Evolutionary conservation across 2,329 filamentous ascomycete species (phyloP).

Genomic region (Triangularia setosa): DNA sequence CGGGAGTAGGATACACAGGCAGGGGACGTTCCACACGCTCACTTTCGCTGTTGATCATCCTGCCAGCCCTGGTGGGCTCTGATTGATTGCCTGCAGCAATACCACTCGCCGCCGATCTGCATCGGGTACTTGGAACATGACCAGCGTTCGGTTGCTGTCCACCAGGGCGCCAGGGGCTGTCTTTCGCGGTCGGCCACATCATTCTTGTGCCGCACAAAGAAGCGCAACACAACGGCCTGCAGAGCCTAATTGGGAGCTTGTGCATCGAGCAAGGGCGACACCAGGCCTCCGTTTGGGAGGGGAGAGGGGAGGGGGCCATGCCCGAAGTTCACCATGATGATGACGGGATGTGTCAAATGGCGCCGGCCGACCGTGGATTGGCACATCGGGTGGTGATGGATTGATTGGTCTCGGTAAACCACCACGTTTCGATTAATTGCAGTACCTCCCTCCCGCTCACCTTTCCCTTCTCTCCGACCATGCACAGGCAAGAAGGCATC

Average conservation of each 20-base stretch:
- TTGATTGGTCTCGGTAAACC: slow-evolving; percentile 6
- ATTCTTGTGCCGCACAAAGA: slow-evolving; percentile 4
- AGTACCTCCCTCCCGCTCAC: slow-evolving; percentile 1
- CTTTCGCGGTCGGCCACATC: neutral
- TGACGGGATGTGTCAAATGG: slow-evolving; percentile 19
- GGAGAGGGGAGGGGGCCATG: neutral
- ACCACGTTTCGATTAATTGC: slow-evolving; percentile 4
- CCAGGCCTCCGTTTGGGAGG: neutral
- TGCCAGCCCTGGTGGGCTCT: neutral
- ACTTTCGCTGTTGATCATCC: neutral
- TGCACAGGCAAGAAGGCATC: neutral
- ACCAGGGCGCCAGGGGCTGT: neutral
- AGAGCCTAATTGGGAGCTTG: slow-evolving; percentile 2
- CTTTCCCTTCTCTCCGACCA: slow-evolving; percentile 1
- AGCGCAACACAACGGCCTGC: slow-evolving; percentile 6
- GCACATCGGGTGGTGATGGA: neutral
- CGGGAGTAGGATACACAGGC: neutral
- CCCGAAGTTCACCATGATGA: slow-evolving; percentile 14
- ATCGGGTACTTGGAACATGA: neutral
- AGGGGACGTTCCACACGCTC: neutral
- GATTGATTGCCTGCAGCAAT: slow-evolving; percentile 8
- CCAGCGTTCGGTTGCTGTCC: neutral
- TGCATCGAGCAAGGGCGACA: neutral
- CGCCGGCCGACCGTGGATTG: slow-evolving; percentile 6
- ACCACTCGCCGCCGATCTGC: slow-evolving; percentile 1